Percentiles rank a stretch among this genome's conserved stretches.
phyloP scores from a whole-genome alignment of 2,329 filamentous ascomycete species.

The Mycogone perniciosa region DNA sequence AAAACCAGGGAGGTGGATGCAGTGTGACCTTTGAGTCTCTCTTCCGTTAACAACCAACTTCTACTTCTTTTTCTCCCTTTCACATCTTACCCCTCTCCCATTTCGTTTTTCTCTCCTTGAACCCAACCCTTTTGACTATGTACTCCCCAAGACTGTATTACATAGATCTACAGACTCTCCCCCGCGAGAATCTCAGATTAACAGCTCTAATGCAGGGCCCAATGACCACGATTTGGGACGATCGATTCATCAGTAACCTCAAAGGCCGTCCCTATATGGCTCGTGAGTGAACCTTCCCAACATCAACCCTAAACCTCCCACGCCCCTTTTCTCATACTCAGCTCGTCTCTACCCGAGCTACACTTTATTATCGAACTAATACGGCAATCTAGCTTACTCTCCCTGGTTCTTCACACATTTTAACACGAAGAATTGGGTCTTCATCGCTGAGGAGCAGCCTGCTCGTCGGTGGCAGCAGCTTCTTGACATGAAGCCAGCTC shows the following conservation, averaged over 20 bases:
- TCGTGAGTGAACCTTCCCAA: slow-evolving; percentile 13
- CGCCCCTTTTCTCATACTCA: not conserved
- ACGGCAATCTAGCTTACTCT: slow-evolving; percentile 13
- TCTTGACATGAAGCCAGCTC: slow-evolving; percentile 17
- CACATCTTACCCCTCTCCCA: too few species aligned
- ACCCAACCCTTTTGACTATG: too few species aligned
- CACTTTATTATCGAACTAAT: not conserved
- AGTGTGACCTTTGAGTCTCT: too few species aligned
- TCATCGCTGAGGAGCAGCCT: slow-evolving; percentile 20
- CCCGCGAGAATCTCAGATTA: too few species aligned
- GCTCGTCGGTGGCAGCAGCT: slow-evolving; percentile 19
- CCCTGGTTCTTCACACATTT: slow-evolving; percentile 21
- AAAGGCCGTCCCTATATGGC: slow-evolving; percentile 17
- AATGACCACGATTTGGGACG: slow-evolving; percentile 19
- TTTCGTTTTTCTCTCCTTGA: too few species aligned
- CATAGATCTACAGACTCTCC: too few species aligned
- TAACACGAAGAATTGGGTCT: slow-evolving; percentile 20
- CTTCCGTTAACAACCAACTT: too few species aligned
- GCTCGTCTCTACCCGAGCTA: not conserved
- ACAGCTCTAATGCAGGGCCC: slow-evolving; percentile 7
- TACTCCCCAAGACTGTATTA: too few species aligned
- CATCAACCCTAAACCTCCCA: not conserved
- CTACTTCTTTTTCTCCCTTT: too few species aligned
- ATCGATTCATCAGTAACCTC: slow-evolving; percentile 14
- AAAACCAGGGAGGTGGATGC: too few species aligned